These are phyloP conservation scores for Crotalaria pallida DNA, from an alignment of 306 rosid species.

Conservation along the genomic window DNA sequence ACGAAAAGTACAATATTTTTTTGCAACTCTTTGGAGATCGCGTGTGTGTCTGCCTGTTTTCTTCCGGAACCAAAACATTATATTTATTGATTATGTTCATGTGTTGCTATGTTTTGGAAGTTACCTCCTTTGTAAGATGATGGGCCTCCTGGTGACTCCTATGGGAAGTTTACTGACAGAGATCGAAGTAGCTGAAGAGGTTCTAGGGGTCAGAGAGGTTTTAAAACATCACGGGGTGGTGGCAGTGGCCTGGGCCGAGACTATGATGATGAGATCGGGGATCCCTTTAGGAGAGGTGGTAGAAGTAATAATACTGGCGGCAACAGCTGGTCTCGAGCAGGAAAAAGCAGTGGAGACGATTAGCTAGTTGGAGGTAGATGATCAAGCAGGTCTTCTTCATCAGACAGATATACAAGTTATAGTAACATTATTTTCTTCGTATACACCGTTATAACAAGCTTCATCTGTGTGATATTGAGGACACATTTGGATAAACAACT, in stretches of 20 bases:
- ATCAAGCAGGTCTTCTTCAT: constrained; percentile 65
- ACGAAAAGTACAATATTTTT: constrained; percentile 41
- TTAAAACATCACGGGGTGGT: constrained; percentile 48
- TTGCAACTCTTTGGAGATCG: background rate
- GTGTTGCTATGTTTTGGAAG: constrained; percentile 40
- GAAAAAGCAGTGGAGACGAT: constrained; percentile 61
- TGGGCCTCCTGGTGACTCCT: constrained; percentile 78
- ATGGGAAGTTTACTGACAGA: constrained; percentile 74
- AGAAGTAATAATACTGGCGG: constrained; percentile 41
- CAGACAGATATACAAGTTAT: constrained; percentile 41
- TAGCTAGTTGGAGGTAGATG: constrained; percentile 80
- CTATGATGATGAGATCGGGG: constrained; percentile 31
- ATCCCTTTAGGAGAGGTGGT: constrained; percentile 38
- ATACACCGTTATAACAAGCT: background rate
- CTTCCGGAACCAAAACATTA: background rate
- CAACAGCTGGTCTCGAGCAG: constrained; percentile 52
- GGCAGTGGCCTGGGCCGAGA: constrained; percentile 28
- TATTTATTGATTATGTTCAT: background rate
- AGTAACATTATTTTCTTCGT: constrained; percentile 19
- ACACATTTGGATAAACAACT: too few species aligned
- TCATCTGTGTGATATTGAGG: background rate
- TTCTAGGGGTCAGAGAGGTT: constrained; percentile 55
- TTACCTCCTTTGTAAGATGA: constrained; percentile 96
- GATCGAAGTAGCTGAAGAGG: constrained; percentile 51
- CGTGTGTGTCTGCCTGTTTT: background rate